Conservation (phyloP, 2,329 filamentous ascomycete species). For the Fusarium sp. region DNA sequence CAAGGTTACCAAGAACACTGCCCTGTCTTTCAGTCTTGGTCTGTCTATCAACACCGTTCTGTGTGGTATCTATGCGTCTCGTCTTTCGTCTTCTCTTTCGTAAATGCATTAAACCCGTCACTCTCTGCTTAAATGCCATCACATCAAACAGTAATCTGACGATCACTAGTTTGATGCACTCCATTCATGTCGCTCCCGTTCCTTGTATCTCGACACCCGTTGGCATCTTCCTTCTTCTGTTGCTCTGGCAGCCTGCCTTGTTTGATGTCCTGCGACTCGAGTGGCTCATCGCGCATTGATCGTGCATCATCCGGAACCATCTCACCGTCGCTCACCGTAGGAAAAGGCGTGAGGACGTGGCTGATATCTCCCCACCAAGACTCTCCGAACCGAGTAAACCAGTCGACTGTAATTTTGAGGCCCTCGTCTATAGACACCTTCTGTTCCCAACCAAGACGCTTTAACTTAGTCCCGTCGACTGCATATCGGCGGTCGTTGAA, state of each 20-base stretch:
- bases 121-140: neutral
- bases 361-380: slow-evolving; percentile 79
- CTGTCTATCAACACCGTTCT: slow-evolving; percentile 26
- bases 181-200: slow-evolving; percentile 20
- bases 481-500: slow-evolving; percentile 83
- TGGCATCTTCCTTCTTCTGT: slow-evolving; percentile 25
- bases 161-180: slow-evolving; percentile 9
- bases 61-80: slow-evolving; percentile 38
- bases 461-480: slow-evolving; percentile 76
- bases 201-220: slow-evolving; percentile 18
- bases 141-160: slow-evolving; percentile 27
- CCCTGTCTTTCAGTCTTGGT: slow-evolving; percentile 9
- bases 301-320: slow-evolving; percentile 64
- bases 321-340: slow-evolving; percentile 68
- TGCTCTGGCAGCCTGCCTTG: slow-evolving; percentile 28
- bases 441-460: slow-evolving; percentile 76
- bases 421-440: slow-evolving; percentile 74
- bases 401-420: slow-evolving; percentile 73
- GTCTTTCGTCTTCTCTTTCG: slow-evolving; percentile 11
- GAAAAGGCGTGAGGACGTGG: slow-evolving; percentile 76
- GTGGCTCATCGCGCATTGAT: slow-evolving; percentile 52
- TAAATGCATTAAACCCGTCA: slow-evolving; percentile 2
- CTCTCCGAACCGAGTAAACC: slow-evolving; percentile 76
- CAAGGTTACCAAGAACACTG: slow-evolving; percentile 1
- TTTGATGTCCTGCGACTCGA: slow-evolving; percentile 42